These are phyloP conservation scores for Coprinopsis strossmayeri DNA, from an alignment of 768 basidiomycete genomes.

Conservation along the genomic window DNA sequence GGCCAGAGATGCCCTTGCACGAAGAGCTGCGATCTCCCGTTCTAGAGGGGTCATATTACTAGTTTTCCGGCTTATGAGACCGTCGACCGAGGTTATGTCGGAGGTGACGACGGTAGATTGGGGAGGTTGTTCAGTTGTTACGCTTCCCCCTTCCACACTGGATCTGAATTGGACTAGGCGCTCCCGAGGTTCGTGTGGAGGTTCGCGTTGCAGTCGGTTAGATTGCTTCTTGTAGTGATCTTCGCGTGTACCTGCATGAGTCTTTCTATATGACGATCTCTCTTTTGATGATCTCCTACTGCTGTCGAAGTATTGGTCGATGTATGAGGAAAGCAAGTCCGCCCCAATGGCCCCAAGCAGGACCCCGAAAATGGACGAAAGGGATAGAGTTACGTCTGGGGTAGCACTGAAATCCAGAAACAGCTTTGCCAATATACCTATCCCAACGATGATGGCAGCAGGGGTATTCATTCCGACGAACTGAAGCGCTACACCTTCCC, in stretches of 20 bases:
- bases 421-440: slow-evolving; percentile 56
- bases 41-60: slow-evolving; percentile 55
- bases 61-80: slow-evolving; percentile 52
- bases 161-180: slow-evolving; percentile 42
- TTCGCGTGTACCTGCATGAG: slow-evolving; percentile 2
- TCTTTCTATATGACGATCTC: slow-evolving; percentile 13
- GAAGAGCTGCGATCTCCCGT: slow-evolving; percentile 67
- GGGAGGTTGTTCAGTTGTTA: slow-evolving; percentile 22
- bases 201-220: slow-evolving; percentile 1
- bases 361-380: slow-evolving; percentile 58
- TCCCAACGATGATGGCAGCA: slow-evolving; percentile 48
- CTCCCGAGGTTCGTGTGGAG: slow-evolving; percentile 10
- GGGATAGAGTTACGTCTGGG: slow-evolving; percentile 48
- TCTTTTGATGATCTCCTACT: slow-evolving; percentile 19
- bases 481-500: slow-evolving; percentile 73
- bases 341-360: slow-evolving; percentile 66
- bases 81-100: slow-evolving; percentile 67
- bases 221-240: neutral
- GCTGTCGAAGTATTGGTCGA: slow-evolving; percentile 16
- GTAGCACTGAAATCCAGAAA: slow-evolving; percentile 51
- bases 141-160: slow-evolving; percentile 32
- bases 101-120: slow-evolving; percentile 23
- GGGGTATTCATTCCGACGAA: slow-evolving; percentile 52
- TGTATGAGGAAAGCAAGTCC: slow-evolving; percentile 60
- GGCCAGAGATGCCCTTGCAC: slow-evolving; percentile 72